Evolutionary conservation across 768 basidiomycete species (phyloP), one percentile per base, ranked within the genome.

Genomic region (Mycena albidolilacea): DNA sequence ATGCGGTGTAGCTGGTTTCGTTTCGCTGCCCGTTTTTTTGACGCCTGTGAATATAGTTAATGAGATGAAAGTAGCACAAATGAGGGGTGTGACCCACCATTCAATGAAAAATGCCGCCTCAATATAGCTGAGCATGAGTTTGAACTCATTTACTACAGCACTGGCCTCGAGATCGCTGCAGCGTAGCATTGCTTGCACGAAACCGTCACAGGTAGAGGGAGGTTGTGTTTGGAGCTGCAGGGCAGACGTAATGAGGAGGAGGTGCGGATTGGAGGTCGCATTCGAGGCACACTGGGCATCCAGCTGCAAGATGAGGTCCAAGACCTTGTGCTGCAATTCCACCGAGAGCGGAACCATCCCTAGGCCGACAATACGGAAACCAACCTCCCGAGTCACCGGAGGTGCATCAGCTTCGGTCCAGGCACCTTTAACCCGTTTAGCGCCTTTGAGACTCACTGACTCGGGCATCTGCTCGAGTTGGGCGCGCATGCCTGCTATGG

Each of bases 91-190:
- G 30, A 30, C 37, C 0, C 62, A 69, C 67, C 59, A 39, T 35
- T 69, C 46, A 12, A 61, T 61, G 23, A 61, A 54, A 15, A 69
- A 38, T 10, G 67, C 67, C 6, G 50, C 60, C n/a, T 69, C 30
- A 0, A 67, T 48, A 14, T 59, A 67, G 17, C 66, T 59, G 9
- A 67, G 4, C 66, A 67, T 67, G 0, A 67, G 11, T 1, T 19
- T 15, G 15, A 67, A 67, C 15, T 67, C 66, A 5, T 58, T 59
- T 14, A 11, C 1, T 3, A 59, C 9, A 1, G 17, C 8, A 2
- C 41, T 10, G 2, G 7, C 14, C 48, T 67, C 66, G 0, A 67
- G 35, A 14, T 12, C n/a, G 1, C 4, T 2, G 12, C 65, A 58
- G 8, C 43, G 3, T 1, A 2, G 37, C 35, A 65, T 21, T 2